Conservation (phyloP, 129 eudicot species). For the sunflower (Helianthus annuus) region HanXRQr2.0-SUNRISE NC_035448.2:171003249-171003748, state of each 20-base stretch:
- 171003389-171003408: too few relatives aligned
- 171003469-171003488: not conserved
- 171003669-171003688: not conserved
- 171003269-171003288: not conserved
- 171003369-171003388: too few relatives aligned
- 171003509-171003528: constrained; percentile 1
- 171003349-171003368: not conserved
- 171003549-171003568: not conserved
- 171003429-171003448: not conserved
- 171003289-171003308: not conserved
- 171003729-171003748: not conserved
- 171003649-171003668: not conserved
- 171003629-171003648: not conserved
- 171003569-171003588: not conserved
- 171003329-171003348: constrained; percentile 10
- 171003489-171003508: constrained; percentile 7
- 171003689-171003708: not conserved
- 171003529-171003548: not conserved
- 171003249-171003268: constrained; percentile 2
- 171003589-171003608: not conserved
- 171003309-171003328: constrained; percentile 4
- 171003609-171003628: not conserved
- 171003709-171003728: not conserved
- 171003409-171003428: not conserved
- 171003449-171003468: not conserved